Conservation (phyloP, 306 rosid genomes). For the Lathyrus tuberosus region DNA sequence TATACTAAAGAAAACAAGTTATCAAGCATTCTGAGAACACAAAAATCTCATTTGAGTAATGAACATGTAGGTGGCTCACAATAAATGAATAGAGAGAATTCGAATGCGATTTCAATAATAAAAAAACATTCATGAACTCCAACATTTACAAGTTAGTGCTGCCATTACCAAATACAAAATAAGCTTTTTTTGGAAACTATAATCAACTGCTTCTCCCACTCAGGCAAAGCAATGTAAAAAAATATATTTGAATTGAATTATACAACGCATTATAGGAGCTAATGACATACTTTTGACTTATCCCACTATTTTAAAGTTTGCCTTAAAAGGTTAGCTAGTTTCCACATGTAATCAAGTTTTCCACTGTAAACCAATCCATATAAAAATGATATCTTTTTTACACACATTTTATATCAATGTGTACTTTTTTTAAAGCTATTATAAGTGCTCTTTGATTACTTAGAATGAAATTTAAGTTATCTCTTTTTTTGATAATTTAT, state of each 20-base stretch:
- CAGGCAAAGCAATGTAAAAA: conserved; percentile 18
- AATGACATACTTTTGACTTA: conserved; percentile 47
- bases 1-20: too few species aligned
- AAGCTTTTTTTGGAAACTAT: conserved; percentile 28
- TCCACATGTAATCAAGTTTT: conserved; percentile 18
- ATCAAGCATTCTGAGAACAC: too few species aligned
- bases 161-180: conserved; percentile 26
- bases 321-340: not conserved
- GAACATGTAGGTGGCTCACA: too few species aligned
- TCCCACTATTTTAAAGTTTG: conserved; percentile 35
- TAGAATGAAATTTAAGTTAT: too few species aligned
- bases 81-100: not conserved
- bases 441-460: too few species aligned
- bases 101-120: not conserved
- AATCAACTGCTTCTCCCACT: conserved; percentile 37
- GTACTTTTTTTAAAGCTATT: too few species aligned
- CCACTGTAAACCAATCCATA: not conserved
- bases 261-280: conserved; percentile 32
- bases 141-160: conserved; percentile 16
- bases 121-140: not conserved
- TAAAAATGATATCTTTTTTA: too few species aligned
- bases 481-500: too few species aligned
- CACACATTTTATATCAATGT: too few species aligned
- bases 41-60: too few species aligned
- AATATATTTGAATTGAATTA: conserved; percentile 19